Evolutionary conservation across 164 flowering plant species (phyloP).

Genomic region (Kalanchoe fedtschenkoi): DNA sequence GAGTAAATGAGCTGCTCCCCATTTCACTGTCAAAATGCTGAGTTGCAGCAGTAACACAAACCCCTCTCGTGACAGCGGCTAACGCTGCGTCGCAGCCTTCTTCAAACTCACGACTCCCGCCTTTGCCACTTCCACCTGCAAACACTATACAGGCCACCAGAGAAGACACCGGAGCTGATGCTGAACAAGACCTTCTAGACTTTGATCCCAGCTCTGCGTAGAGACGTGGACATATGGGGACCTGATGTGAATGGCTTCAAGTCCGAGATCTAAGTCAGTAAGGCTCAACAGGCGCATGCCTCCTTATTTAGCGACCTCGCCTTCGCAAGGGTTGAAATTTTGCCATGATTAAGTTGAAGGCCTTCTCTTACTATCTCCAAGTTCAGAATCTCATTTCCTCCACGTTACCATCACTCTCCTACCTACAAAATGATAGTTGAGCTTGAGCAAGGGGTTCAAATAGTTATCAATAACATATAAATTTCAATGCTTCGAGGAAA

Average conservation of each 20-base stretch:
- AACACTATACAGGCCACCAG: no score
- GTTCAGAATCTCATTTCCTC: conserved; percentile 25
- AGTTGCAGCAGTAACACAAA: no score
- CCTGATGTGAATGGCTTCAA: conserved; percentile 27
- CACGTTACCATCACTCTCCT: conserved; percentile 25
- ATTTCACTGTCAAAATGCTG: no score
- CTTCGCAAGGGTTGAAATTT: conserved; percentile 27
- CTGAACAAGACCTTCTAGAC: no score
- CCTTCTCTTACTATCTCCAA: conserved; percentile 21
- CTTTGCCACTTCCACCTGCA: no score
- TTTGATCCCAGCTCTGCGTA: conserved; percentile 25
- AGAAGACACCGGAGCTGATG: no score
- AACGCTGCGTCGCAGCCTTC: no score
- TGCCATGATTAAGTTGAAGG: conserved; percentile 25
- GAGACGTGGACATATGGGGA: conserved; percentile 29
- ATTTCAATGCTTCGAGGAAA: neutral
- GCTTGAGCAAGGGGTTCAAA: conserved; percentile 27
- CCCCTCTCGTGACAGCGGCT: no score
- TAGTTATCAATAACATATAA: conserved; percentile 11
- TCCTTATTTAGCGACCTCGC: conserved; percentile 32
- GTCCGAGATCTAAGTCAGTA: conserved; percentile 30
- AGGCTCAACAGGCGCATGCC: conserved; percentile 23
- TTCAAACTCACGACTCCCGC: no score
- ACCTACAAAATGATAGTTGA: conserved; percentile 26
- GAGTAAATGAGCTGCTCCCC: no score